Base-by-base conservation (phyloP, 2,329 filamentous ascomycete genomes). In the Xylaria sp. region DNA sequence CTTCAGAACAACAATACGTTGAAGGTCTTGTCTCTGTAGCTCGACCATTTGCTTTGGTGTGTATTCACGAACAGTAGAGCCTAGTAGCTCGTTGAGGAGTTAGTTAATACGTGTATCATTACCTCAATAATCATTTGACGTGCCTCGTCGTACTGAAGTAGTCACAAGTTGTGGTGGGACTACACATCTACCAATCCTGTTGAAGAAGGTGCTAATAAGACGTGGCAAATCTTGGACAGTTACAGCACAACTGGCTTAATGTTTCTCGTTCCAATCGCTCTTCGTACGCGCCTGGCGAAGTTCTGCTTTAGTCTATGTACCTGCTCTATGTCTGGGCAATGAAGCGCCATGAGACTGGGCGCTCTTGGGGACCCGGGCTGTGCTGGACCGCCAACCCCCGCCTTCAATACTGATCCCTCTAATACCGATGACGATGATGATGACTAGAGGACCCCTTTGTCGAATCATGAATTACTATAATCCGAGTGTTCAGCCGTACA, bases 161-260 rank as follows among this genome's bases (percentile, higher is more conserved):
- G 23, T 36, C 60, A 55, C 23, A 55, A 55, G n/a, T 46, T 18
- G 46, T 31, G 43, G 43, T 18, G 28, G 33, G 13, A 31, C 12
- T 43, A 41, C 9, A 6, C 33, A 52, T 12, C 33, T 33, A 46
- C 49, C 51, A 62, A 62, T 36, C 48, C 31, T 12, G 52, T 43
- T 54, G 10, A 25, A 64, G 61, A 64, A 64, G 54, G 61, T 43
- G 52, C 61, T 13, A 36, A 48, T 56, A 28, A 15, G 49, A 58
- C 39, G 55, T 58, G 55, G 55, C 55, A 28, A 58, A 15, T 46
- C 39, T n/a, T 31, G 15, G 39, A 55, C 25, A 36, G 18, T 33
- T 20, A 31, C 39, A 10, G 9, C 12, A 28, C 33, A 43, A 6
- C n/a, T 56, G 54, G 23, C 13, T 43, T 2, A n/a, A n/a, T 20